Percentiles rank a stretch among this genome's conserved stretches.
Evolutionary conservation across 495 filamentous ascomycete species (phyloP).

Genomic region (Neurospora africana): DNA sequence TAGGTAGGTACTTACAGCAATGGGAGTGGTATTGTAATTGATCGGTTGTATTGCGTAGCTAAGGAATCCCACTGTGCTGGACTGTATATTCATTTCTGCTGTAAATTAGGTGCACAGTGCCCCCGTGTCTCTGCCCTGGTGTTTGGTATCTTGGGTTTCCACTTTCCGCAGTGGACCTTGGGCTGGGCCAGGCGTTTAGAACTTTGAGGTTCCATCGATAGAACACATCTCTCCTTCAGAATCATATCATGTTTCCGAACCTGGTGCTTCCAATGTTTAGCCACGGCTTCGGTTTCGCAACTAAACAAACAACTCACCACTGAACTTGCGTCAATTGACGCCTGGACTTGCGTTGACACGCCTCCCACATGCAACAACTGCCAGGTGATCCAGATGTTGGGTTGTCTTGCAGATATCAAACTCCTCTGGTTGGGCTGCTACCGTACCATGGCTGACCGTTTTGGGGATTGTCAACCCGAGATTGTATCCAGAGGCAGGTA

Average conservation of each 20-base stretch:
- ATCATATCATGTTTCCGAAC: not conserved
- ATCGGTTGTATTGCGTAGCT: too few species aligned
- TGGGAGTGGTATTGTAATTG: not conserved
- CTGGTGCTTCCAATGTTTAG: not conserved
- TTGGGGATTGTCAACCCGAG: constrained; percentile 14
- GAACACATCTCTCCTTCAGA: not conserved
- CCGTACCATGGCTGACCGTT: constrained; percentile 3
- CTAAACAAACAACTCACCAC: not conserved
- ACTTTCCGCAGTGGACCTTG: not conserved
- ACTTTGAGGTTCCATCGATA: not conserved
- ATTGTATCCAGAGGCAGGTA: not conserved
- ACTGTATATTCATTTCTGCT: too few species aligned
- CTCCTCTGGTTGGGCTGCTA: not conserved
- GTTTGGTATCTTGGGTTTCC: not conserved
- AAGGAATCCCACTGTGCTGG: too few species aligned
- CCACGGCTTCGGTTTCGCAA: not conserved
- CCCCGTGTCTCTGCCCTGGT: not conserved
- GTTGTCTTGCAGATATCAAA: constrained; percentile 18
- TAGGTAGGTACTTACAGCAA: not conserved
- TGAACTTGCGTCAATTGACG: constrained; percentile 15
- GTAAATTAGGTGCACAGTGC: not conserved
- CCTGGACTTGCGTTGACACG: constrained; percentile 11
- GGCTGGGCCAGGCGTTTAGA: not conserved
- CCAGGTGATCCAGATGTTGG: constrained; percentile 10
- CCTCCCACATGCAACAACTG: not conserved